These are phyloP conservation scores for Aeminium ludgeri DNA, from an alignment of 495 filamentous ascomycete genomes.

Conservation along the genomic window DNA sequence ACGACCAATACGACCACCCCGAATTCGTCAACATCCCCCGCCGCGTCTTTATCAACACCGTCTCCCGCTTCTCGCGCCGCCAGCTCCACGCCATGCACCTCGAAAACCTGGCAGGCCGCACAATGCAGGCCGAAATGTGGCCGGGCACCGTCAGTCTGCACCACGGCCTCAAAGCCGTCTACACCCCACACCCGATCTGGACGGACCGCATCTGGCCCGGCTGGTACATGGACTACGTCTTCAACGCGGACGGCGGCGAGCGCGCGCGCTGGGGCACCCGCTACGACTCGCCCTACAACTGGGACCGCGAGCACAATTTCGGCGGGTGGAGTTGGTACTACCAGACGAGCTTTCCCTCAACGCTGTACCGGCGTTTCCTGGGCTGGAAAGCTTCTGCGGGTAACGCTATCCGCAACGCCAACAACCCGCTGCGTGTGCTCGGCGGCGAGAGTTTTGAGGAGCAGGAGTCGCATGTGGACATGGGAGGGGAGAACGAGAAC, in stretches of 20 bases:
- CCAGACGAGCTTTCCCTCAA: constrained; percentile 33
- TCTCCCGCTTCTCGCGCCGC: constrained; percentile 42
- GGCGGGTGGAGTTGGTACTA: constrained; percentile 44
- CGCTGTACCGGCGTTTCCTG: constrained; percentile 47
- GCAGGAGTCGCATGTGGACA: background rate
- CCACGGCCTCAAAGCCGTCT: constrained; percentile 57
- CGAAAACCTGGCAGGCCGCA: constrained; percentile 42
- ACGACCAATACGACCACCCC: constrained; percentile 19
- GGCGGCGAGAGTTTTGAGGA: constrained; percentile 11
- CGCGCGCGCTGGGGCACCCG: constrained; percentile 19
- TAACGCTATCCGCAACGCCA: background rate
- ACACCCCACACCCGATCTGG: constrained; percentile 53
- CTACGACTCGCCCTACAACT: constrained; percentile 22
- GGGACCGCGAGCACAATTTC: constrained; percentile 35
- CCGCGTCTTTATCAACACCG: constrained; percentile 48
- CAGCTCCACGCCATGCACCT: constrained; percentile 47
- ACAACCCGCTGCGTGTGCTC: constrained; percentile 1
- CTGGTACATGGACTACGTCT: constrained; percentile 37
- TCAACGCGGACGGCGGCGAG: constrained; percentile 34
- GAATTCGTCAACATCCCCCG: constrained; percentile 34
- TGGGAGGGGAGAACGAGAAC: constrained; percentile 12
- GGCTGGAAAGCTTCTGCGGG: constrained; percentile 24
- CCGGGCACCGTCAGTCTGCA: constrained; percentile 46
- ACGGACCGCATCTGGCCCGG: constrained; percentile 44
- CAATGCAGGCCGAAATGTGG: constrained; percentile 54